Conservation (phyloP, 768 basidiomycete species). For the Mycena leptocephala region DNA sequence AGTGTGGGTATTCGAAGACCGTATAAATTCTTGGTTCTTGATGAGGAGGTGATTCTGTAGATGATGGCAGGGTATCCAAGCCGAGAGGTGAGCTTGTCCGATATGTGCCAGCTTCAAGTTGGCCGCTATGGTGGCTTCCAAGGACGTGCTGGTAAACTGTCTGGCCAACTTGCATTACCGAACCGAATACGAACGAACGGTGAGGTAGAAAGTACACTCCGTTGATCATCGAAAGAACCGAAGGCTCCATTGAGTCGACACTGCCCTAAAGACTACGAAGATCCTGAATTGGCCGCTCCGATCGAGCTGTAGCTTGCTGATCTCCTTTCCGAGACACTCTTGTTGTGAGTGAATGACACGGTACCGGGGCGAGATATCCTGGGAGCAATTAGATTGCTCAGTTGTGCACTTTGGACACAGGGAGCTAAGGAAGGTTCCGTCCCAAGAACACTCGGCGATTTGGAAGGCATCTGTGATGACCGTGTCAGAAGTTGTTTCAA, state of each 20-base stretch:
- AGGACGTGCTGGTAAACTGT: not conserved
- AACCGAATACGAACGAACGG: not conserved
- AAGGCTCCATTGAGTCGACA: not conserved
- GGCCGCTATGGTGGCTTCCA: not conserved
- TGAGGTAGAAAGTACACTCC: not conserved
- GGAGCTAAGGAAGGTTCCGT: too few species aligned
- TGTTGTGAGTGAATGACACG: too few species aligned
- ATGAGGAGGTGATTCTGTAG: conserved; percentile 6
- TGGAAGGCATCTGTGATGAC: not conserved
- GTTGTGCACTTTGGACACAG: too few species aligned
- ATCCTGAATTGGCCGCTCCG: not conserved
- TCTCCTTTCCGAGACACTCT: too few species aligned
- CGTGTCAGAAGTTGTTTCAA: not conserved
- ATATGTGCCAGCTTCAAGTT: not conserved
- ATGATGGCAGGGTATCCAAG: not conserved
- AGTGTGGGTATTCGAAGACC: conserved; percentile 12
- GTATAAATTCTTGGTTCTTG: not conserved
- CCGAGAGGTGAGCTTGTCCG: not conserved
- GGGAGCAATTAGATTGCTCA: too few species aligned
- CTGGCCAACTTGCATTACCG: not conserved
- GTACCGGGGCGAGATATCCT: too few species aligned
- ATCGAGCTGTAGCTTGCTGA: too few species aligned
- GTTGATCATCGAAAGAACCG: not conserved
- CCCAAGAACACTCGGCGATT: too few species aligned
- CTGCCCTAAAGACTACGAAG: not conserved